Evolutionary conservation across 2,329 filamentous ascomycete species (phyloP).

Genomic region (Tolypocladium paradoxum): DNA sequence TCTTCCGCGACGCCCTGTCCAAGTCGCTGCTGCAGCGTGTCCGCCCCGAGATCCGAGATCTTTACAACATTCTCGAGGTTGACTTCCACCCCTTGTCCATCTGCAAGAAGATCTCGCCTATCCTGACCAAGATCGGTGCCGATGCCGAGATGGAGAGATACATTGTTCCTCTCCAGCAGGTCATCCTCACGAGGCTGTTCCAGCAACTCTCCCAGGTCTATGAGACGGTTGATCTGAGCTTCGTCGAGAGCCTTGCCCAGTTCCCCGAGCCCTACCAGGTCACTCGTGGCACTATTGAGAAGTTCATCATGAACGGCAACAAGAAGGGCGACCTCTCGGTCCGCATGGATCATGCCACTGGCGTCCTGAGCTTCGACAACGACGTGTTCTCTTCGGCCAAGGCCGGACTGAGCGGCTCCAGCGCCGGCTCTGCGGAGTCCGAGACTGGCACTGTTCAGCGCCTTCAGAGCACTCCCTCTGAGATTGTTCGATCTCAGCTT

Average conservation of each 20-base stretch:
- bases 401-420: conserved; percentile 75
- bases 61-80: conserved; percentile 98
- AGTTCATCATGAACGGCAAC: conserved; percentile 99
- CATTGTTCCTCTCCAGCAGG: conserved; percentile 88
- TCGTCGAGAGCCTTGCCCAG: conserved; percentile 85
- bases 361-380: conserved; percentile 92
- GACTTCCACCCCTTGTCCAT: conserved; percentile 98
- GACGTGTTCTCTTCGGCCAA: conserved; percentile 98
- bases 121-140: conserved; percentile 82
- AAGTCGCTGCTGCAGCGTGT: conserved; percentile 91
- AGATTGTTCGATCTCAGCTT: conserved; percentile 93
- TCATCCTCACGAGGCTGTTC: conserved; percentile 95
- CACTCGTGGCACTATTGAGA: conserved; percentile 82
- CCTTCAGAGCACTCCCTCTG: conserved; percentile 92
- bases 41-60: conserved; percentile 85
- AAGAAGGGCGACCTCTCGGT: conserved; percentile 98
- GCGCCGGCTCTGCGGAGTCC: conserved; percentile 75
- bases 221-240: conserved; percentile 89
- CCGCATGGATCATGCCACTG: conserved; percentile 89
- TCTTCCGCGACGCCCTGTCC: conserved; percentile 93
- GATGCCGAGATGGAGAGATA: conserved; percentile 98
- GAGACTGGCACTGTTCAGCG: conserved; percentile 82
- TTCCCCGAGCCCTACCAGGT: conserved; percentile 98
- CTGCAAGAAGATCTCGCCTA: conserved; percentile 97
- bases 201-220: conserved; percentile 98